Base-by-base conservation (phyloP, 2,329 filamentous ascomycete species). In the Cordyceps cateniannulata region DNA sequence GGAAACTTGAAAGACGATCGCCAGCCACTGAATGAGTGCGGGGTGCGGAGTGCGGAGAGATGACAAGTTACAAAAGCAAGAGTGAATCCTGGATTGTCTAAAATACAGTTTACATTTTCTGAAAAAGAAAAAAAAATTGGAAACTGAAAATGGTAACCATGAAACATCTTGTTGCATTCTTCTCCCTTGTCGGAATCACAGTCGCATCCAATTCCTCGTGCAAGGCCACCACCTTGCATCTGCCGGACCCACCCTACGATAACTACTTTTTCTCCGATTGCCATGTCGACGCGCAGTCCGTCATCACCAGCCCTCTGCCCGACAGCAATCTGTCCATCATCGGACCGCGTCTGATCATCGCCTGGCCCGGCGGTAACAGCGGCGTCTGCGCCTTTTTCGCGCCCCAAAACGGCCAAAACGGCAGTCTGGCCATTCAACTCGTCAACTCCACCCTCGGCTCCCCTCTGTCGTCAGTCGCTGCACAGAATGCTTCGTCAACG, bases 191-290 rank as follows among this genome's bases (percentile, higher is more conserved):
- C 6, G 16, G 6, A 3, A 22, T 20, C 12, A 18, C 14, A 4
- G 51, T 40, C 5, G 20, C 44, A 1, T 3, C 45, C 38, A 60
- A 40, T 44, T 25, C 40, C 24, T 53, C 58, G 9, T 61, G 59
- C 47, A 25, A 29, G 10, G 59, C 59, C 5, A 55, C 51, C 3
- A 57, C 59, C 54, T 60, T 71, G 9, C 70, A 74, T 24, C 72
- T 85, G 3, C 80, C 75, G 35, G 83, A 85, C 63, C 77, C 79
- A 1, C 85, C 85, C 0, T 86, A 87, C 62, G 76, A 84, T 44
- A 87, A 88, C 66, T 86, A 84, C 70, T 86, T 88, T 71, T 84
- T 85, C 65, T 86, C 84, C 0, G 85, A 88, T 67, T 87, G 84
- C 69, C 77, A 85, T 63, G 77, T 79, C 1, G 79, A 81, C 38